A percentile compares a stretch with the other conserved stretches of the same genome.
Conservation (phyloP, 2,329 filamentous ascomycete species). For the Hymenoscyphus linearis region DNA sequence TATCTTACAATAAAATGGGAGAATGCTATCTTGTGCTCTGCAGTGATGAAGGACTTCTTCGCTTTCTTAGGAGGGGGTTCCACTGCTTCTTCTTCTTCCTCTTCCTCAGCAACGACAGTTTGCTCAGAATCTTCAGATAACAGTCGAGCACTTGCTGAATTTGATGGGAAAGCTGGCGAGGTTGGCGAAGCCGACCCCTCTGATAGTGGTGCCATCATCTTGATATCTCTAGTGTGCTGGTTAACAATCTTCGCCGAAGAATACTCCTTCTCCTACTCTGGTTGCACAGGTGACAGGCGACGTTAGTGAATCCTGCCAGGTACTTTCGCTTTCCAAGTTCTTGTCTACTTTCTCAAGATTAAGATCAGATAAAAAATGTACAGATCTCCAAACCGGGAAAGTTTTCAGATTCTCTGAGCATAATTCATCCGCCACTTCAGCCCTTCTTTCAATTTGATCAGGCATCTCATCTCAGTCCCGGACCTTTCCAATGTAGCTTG, state of each 20-base stretch:
- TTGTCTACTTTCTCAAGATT: not conserved
- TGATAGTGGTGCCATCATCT: not conserved
- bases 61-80: slow-evolving; percentile 1
- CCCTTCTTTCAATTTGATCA: not conserved
- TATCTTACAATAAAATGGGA: slow-evolving; percentile 13
- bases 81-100: not conserved
- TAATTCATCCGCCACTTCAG: not conserved
- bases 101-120: not conserved
- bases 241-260: not conserved
- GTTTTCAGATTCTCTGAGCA: not conserved
- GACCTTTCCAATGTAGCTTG: not conserved
- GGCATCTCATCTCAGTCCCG: not conserved
- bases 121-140: not conserved
- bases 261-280: not conserved
- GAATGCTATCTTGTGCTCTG: slow-evolving; percentile 10
- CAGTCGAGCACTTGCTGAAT: not conserved
- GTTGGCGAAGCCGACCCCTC: slow-evolving; percentile 4
- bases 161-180: slow-evolving; percentile 5
- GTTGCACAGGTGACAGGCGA: not conserved
- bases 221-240: not conserved
- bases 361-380: not conserved
- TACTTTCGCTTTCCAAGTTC: not conserved
- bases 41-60: slow-evolving; percentile 9
- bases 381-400: not conserved
- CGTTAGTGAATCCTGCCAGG: not conserved